These are phyloP conservation scores for Calonectria henricotiae DNA, from an alignment of 2,329 filamentous ascomycete genomes.

Conservation along the genomic window DNA sequence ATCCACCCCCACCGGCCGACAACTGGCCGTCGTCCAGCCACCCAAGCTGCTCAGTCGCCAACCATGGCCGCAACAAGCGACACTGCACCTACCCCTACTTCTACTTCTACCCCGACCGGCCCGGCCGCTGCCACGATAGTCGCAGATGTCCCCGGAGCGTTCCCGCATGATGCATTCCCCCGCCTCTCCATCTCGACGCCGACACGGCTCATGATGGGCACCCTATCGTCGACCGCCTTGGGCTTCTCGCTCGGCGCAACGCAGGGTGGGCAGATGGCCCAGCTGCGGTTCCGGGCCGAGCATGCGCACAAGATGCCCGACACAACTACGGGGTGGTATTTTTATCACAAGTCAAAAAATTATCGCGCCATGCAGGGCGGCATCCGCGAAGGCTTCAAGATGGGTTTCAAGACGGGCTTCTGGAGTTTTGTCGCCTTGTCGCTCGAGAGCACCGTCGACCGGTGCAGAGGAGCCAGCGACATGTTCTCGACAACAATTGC, in stretches of 20 bases:
- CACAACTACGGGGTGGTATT: conserved; percentile 90
- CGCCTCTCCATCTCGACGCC: conserved; percentile 77
- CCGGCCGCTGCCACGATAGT: conserved; percentile 36
- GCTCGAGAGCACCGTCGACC: conserved; percentile 89
- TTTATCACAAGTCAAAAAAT: conserved; percentile 99
- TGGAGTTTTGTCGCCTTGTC: conserved; percentile 85
- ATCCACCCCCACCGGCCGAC: conserved; percentile 42
- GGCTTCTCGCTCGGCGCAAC: conserved; percentile 81
- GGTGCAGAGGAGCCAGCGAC: conserved; percentile 79
- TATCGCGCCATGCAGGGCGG: conserved; percentile 88
- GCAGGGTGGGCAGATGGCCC: conserved; percentile 81
- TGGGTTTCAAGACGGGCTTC: conserved; percentile 79
- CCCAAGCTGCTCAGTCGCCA: conserved; percentile 5
- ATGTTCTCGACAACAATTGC: conserved; percentile 87
- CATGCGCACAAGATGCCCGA: conserved; percentile 94
- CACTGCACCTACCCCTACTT: conserved; percentile 27
- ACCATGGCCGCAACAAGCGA: conserved; percentile 38
- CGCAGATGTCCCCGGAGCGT: conserved; percentile 44
- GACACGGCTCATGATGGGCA: conserved; percentile 77
- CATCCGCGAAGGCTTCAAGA: conserved; percentile 82
- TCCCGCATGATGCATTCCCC: conserved; percentile 56
- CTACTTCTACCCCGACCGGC: conserved; percentile 39
- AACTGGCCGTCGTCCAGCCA: conserved; percentile 33
- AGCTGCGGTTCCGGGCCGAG: conserved; percentile 92
- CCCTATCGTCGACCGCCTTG: conserved; percentile 75